Percentiles rank a stretch among this genome's conserved stretches.
These are phyloP conservation scores for Viola pubescens DNA, from an alignment of 441 rosid species.

Conservation along the genomic window DNA sequence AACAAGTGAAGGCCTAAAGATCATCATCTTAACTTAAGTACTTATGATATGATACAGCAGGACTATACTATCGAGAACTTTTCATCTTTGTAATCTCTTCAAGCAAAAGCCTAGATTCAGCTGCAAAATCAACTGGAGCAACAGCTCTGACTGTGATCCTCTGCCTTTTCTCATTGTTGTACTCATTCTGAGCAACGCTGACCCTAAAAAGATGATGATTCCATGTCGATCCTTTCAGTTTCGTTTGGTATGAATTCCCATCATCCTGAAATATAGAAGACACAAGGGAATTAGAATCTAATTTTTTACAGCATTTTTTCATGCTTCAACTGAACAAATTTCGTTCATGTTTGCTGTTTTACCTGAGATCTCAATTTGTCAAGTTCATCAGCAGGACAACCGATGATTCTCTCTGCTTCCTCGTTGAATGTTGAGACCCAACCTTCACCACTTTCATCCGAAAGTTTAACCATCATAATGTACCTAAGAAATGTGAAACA, in stretches of 20 bases:
- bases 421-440: constrained; percentile 76
- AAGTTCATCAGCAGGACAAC: constrained; percentile 87
- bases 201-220: constrained; percentile 59
- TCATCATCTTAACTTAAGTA: no score
- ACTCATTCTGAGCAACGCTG: constrained; percentile 67
- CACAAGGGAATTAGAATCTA: not conserved
- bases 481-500: constrained; percentile 35
- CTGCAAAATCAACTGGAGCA: constrained; percentile 71
- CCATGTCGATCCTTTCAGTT: constrained; percentile 81
- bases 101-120: constrained; percentile 62
- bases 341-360: not conserved
- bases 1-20: no score
- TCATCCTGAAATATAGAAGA: constrained; percentile 39
- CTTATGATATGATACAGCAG: not conserved
- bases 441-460: constrained; percentile 75
- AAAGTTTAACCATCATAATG: constrained; percentile 57
- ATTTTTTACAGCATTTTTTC: not conserved
- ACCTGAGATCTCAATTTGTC: constrained; percentile 64
- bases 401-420: constrained; percentile 68
- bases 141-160: constrained; percentile 68
- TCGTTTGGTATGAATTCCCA: constrained; percentile 42
- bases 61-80: constrained; percentile 25
- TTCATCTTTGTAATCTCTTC: constrained; percentile 66
- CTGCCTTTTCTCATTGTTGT: constrained; percentile 81
- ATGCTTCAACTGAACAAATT: no score